phyloP scores from a whole-genome alignment of 345 rosid species.

The Eucalyptus grandis region DNA sequence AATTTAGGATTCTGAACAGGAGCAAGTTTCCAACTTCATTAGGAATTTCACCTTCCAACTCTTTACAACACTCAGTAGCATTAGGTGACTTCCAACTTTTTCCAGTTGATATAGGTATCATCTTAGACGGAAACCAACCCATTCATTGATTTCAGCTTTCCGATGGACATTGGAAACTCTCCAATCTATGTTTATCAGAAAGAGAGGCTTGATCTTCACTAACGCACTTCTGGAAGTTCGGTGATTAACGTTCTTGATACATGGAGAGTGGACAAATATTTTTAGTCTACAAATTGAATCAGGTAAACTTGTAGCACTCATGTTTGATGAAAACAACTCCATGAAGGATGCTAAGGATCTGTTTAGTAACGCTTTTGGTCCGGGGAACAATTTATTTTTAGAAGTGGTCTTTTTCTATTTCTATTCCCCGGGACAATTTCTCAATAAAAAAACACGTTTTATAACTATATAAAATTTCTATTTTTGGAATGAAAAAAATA shows the following conservation, averaged over 20 bases:
- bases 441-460: too few species aligned
- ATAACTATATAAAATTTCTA: too few species aligned
- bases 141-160: neutral
- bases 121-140: neutral
- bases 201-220: neutral
- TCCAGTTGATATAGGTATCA: neutral
- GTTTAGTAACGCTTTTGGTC: too few species aligned
- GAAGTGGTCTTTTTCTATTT: too few species aligned
- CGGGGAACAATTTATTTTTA: too few species aligned
- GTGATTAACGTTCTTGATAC: neutral
- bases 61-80: neutral
- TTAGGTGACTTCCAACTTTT: neutral
- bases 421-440: too few species aligned
- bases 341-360: neutral
- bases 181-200: neutral
- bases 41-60: neutral
- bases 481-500: too few species aligned
- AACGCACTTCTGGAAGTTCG: neutral
- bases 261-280: neutral
- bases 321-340: neutral
- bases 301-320: neutral
- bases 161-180: neutral
- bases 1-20: neutral
- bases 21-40: neutral
- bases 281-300: neutral